Conservation (phyloP, 164 flowering plant species). For the Piper betle region DNA sequence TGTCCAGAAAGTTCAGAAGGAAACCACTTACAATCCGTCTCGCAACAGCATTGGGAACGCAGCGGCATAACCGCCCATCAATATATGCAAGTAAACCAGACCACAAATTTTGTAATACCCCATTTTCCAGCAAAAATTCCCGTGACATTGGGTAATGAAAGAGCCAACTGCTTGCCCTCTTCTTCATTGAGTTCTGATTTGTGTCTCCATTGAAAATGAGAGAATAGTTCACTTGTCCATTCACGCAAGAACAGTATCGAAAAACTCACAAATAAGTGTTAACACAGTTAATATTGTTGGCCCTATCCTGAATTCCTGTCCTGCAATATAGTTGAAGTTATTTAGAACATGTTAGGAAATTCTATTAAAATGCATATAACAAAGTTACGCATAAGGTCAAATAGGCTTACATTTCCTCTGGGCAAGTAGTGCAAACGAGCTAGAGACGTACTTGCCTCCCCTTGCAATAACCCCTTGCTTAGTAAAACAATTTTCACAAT, state of each 20-base stretch:
- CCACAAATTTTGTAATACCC: conserved; percentile 51
- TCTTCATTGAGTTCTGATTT: conserved; percentile 9
- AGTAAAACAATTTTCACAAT: conserved; percentile 69
- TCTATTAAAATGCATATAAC: neutral
- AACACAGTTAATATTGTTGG: conserved; percentile 79
- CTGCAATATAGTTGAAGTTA: neutral
- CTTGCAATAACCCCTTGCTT: conserved; percentile 60
- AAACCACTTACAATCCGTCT: conserved; percentile 92
- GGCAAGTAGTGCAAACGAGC: conserved; percentile 5
- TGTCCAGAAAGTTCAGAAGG: conserved; percentile 76
- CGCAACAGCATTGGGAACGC: conserved; percentile 57
- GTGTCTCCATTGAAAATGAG: conserved; percentile 24
- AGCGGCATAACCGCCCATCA: conserved; percentile 86
- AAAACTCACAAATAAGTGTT: conserved; percentile 77
- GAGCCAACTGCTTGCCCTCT: conserved; percentile 15
- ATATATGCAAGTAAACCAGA: conserved; percentile 75
- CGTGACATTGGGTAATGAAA: conserved; percentile 7
- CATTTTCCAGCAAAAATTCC: conserved; percentile 32
- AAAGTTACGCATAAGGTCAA: neutral
- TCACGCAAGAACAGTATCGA: conserved; percentile 60
- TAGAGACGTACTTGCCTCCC: conserved; percentile 6
- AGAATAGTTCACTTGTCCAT: conserved; percentile 30
- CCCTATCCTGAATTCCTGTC: conserved; percentile 49
- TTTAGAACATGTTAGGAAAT: too few species aligned
- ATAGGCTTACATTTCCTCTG: conserved; percentile 22